A percentile compares a stretch with the other conserved stretches of the same genome.
These are phyloP conservation scores for Neurospora sp. DNA, from an alignment of 495 filamentous ascomycete genomes.

Conservation along the genomic window DNA sequence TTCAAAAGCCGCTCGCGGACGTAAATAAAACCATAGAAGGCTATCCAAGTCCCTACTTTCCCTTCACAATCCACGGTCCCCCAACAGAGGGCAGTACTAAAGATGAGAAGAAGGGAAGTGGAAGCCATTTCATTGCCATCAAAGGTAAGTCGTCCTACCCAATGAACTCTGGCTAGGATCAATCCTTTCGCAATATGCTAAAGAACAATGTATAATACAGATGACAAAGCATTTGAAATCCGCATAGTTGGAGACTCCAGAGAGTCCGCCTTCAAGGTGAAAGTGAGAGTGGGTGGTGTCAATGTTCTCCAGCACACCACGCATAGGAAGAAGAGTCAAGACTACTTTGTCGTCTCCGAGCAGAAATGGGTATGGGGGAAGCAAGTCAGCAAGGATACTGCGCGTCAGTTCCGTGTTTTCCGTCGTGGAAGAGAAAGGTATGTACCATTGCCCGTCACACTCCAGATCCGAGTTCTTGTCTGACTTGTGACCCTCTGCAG, in stretches of 20 bases:
- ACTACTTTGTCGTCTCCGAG: neutral
- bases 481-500: neutral
- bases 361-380: neutral
- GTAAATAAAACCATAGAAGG: neutral
- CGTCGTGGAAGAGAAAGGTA: neutral
- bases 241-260: neutral
- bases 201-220: neutral
- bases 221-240: neutral
- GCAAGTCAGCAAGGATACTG: neutral
- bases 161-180: fast-evolving
- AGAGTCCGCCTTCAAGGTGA: neutral
- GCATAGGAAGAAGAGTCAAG: neutral
- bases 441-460: neutral
- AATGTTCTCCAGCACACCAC: neutral
- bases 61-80: neutral
- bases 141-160: neutral
- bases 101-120: neutral
- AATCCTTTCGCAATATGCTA: neutral
- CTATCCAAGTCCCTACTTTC: neutral
- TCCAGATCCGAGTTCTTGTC: neutral
- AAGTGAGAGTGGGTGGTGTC: fast-evolving
- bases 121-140: neutral
- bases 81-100: neutral
- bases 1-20: neutral
- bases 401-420: neutral